These are phyloP conservation scores for Verticillium klebahnii DNA, from an alignment of 2,329 filamentous ascomycete genomes.

Conservation along the genomic window DNA sequence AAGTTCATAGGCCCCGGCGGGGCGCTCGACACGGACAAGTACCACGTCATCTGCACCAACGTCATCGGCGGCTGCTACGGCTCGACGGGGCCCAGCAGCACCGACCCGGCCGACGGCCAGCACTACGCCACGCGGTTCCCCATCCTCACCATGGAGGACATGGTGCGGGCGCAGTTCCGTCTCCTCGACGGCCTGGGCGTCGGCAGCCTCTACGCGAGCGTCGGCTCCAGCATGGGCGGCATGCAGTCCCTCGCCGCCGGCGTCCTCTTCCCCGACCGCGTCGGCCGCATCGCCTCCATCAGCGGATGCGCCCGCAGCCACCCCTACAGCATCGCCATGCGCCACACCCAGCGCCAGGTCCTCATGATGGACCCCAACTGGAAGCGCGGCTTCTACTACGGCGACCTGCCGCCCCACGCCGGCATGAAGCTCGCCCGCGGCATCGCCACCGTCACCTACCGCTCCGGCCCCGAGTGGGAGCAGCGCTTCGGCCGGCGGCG, in stretches of 20 bases:
- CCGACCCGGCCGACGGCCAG: conserved; percentile 83
- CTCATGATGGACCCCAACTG: conserved; percentile 99
- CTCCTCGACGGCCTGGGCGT: conserved; percentile 78
- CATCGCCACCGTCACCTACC: conserved; percentile 96
- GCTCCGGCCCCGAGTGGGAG: conserved; percentile 96
- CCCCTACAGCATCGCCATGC: conserved; percentile 97
- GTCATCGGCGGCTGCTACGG: conserved; percentile 95
- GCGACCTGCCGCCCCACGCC: conserved; percentile 79
- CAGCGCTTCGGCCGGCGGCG: conserved; percentile 83
- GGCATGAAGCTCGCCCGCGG: conserved; percentile 98
- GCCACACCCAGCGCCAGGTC: conserved; percentile 94
- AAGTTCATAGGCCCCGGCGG: conserved; percentile 89
- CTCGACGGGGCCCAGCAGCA: conserved; percentile 82
- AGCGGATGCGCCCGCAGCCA: conserved; percentile 92
- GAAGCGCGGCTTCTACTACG: conserved; percentile 93
- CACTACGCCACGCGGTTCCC: conserved; percentile 93
- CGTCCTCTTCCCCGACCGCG: conserved; percentile 74
- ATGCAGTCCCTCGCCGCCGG: conserved; percentile 95
- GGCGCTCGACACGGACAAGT: conserved; percentile 84
- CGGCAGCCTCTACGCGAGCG: conserved; percentile 77
- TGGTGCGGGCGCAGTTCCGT: conserved; percentile 93
- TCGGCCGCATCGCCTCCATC: conserved; percentile 80
- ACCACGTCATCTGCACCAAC: conserved; percentile 94
- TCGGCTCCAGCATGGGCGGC: conserved; percentile 95
- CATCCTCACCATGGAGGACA: conserved; percentile 92